Conservation (phyloP, 2,329 filamentous ascomycete genomes). For the Hymenoscyphus albidus region DNA sequence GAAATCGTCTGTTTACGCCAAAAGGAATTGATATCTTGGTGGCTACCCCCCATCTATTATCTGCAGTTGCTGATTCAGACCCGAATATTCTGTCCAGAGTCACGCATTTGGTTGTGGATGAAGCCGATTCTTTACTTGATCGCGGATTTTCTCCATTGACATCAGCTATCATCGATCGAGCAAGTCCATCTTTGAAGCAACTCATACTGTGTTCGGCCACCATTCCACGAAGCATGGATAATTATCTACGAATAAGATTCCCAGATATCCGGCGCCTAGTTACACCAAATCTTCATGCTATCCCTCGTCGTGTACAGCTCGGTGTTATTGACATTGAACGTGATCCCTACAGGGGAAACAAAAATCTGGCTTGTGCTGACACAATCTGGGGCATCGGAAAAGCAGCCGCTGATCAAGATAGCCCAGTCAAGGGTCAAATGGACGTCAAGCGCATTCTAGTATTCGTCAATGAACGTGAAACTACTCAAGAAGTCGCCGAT, state of each 20-base stretch:
- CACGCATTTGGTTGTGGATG: slow-evolving; percentile 83
- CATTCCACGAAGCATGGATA: slow-evolving; percentile 85
- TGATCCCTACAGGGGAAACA: slow-evolving; percentile 92
- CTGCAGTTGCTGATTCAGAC: slow-evolving; percentile 82
- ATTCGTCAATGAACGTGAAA: slow-evolving; percentile 95
- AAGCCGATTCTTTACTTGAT: slow-evolving; percentile 94
- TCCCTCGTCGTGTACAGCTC: slow-evolving; percentile 89
- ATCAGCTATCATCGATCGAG: slow-evolving; percentile 74
- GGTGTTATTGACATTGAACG: slow-evolving; percentile 88
- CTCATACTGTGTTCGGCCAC: slow-evolving; percentile 93
- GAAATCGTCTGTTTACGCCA: slow-evolving; percentile 76
- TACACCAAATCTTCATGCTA: slow-evolving; percentile 93
- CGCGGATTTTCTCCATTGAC: slow-evolving; percentile 86
- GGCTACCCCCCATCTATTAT: slow-evolving; percentile 82
- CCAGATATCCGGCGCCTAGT: slow-evolving; percentile 82
- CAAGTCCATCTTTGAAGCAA: slow-evolving; percentile 76
- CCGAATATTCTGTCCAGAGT: slow-evolving; percentile 93
- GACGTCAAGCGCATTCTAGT: slow-evolving; percentile 84
- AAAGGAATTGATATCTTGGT: slow-evolving; percentile 81
- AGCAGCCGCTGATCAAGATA: slow-evolving; percentile 59
- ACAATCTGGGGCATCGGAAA: slow-evolving; percentile 91
- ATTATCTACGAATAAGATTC: slow-evolving; percentile 74
- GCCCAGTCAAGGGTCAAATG: slow-evolving; percentile 50
- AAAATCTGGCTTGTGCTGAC: slow-evolving; percentile 88
- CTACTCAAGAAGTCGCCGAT: slow-evolving; percentile 72